A percentile compares a stretch with the other conserved stretches of the same genome.
These are phyloP conservation scores for sorghum (Sorghum bicolor) DNA, from an alignment of 176 grass and related monocot genomes.

Conservation along the genomic window DNA sequence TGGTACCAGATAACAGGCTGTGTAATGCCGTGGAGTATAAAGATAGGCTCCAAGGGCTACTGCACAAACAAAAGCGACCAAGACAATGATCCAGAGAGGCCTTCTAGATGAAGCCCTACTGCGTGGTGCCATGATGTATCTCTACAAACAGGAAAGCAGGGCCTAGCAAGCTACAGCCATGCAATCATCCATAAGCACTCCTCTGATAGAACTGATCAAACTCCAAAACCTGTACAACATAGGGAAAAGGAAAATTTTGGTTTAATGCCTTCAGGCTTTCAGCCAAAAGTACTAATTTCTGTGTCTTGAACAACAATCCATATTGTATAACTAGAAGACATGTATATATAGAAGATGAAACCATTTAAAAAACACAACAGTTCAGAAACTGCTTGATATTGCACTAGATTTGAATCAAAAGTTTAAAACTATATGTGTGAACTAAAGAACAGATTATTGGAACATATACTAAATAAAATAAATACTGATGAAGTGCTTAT, in stretches of 20 bases:
- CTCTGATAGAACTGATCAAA: conserved; percentile 18
- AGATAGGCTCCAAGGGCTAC: conserved; percentile 56
- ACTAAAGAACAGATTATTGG: conserved; percentile 4
- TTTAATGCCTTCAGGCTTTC: not conserved
- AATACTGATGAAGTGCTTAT: not conserved
- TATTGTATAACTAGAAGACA: not conserved
- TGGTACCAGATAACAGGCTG: conserved; percentile 75
- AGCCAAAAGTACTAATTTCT: not conserved
- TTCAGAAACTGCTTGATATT: not conserved
- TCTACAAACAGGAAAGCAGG: conserved; percentile 19
- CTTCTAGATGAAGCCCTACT: conserved; percentile 66
- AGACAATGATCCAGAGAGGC: conserved; percentile 67
- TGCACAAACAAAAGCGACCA: conserved; percentile 67
- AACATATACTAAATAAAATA: not conserved
- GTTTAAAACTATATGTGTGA: not conserved
- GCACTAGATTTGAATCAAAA: not conserved
- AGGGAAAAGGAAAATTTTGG: not conserved
- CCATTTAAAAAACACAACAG: not conserved
- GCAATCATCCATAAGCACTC: conserved; percentile 22
- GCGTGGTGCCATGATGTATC: conserved; percentile 54
- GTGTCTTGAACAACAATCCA: not conserved
- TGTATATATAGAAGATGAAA: not conserved
- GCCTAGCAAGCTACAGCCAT: conserved; percentile 33
- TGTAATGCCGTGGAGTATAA: conserved; percentile 64
- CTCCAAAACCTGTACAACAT: conserved; percentile 16